Percentiles rank a stretch among this genome's conserved stretches.
Conservation (phyloP, 2,329 filamentous ascomycete species). For the Cercospora zeae-maydis region DNA sequence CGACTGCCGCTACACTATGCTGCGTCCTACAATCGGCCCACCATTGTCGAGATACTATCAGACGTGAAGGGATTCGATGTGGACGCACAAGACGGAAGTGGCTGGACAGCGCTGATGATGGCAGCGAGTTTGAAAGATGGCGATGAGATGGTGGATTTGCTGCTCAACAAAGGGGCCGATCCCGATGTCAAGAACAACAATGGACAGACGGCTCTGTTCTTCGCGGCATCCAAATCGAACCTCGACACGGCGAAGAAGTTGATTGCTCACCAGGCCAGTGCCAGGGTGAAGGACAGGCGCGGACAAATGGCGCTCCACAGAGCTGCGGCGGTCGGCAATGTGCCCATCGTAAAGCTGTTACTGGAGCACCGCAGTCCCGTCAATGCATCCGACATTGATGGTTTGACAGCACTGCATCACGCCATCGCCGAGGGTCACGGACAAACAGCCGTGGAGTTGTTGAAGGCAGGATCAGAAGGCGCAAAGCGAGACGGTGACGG, state of each 20-base stretch:
- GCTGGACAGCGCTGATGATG: slow-evolving; percentile 85
- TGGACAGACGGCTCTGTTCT: slow-evolving; percentile 82
- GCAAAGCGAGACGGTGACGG: slow-evolving; percentile 73
- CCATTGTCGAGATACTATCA: slow-evolving; percentile 70
- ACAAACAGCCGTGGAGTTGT: slow-evolving; percentile 74
- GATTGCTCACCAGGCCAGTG: slow-evolving; percentile 70
- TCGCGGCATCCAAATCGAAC: slow-evolving; percentile 85
- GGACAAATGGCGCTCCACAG: slow-evolving; percentile 90
- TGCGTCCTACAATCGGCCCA: slow-evolving; percentile 72
- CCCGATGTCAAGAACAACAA: slow-evolving; percentile 70
- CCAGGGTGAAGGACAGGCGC: slow-evolving; percentile 76
- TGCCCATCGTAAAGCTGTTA: slow-evolving; percentile 79
- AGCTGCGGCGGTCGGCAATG: slow-evolving; percentile 82
- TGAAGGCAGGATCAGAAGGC: slow-evolving; percentile 80
- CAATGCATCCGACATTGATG: slow-evolving; percentile 76
- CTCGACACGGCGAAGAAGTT: slow-evolving; percentile 75
- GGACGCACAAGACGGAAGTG: slow-evolving; percentile 74
- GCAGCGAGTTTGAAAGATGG: slow-evolving; percentile 69
- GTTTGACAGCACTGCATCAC: slow-evolving; percentile 87
- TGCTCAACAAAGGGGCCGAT: slow-evolving; percentile 68
- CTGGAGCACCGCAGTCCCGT: slow-evolving; percentile 74
- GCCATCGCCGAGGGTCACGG: slow-evolving; percentile 70
- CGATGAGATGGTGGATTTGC: slow-evolving; percentile 63
- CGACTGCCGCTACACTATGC: slow-evolving; percentile 95
- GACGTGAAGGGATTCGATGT: slow-evolving; percentile 73